Percentiles rank a stretch among this genome's conserved stretches.
These are phyloP conservation scores for Penicillium lagena DNA, from an alignment of 495 filamentous ascomycete species.

Conservation along the genomic window DNA sequence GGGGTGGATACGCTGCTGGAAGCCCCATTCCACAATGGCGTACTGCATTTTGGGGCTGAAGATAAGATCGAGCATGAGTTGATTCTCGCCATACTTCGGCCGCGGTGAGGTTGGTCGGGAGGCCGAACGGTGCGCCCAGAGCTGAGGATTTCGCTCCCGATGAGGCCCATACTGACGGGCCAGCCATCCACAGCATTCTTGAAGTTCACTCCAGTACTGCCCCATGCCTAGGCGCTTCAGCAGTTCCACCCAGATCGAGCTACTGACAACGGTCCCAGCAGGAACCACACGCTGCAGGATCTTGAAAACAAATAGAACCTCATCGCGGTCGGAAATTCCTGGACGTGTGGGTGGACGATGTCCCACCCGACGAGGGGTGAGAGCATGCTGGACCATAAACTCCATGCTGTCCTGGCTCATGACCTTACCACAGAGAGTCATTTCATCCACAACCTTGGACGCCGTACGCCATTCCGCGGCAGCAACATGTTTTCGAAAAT, in stretches of 20 bases:
- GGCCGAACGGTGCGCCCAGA: neutral
- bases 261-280: constrained; percentile 20
- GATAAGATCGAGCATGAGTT: constrained; percentile 29
- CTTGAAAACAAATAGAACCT: constrained; percentile 28
- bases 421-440: constrained; percentile 21
- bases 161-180: constrained; percentile 27
- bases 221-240: constrained; percentile 36
- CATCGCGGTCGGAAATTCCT: constrained; percentile 11
- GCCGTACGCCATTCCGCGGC: constrained; percentile 27
- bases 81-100: neutral
- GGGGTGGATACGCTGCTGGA: constrained; percentile 30
- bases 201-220: constrained; percentile 28
- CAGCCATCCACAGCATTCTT: constrained; percentile 37
- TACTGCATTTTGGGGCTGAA: constrained; percentile 41
- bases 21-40: constrained; percentile 55
- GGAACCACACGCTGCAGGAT: constrained; percentile 29
- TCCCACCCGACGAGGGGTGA: constrained; percentile 25
- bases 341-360: constrained; percentile 12
- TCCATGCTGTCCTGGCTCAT: constrained; percentile 26
- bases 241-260: constrained; percentile 35
- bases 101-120: neutral
- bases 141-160: neutral
- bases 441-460: constrained; percentile 27
- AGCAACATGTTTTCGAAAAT: constrained; percentile 38
- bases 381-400: constrained; percentile 27